phyloP scores from a whole-genome alignment of 139 green algal genomes.

The Picochlorum sp. region DNA sequence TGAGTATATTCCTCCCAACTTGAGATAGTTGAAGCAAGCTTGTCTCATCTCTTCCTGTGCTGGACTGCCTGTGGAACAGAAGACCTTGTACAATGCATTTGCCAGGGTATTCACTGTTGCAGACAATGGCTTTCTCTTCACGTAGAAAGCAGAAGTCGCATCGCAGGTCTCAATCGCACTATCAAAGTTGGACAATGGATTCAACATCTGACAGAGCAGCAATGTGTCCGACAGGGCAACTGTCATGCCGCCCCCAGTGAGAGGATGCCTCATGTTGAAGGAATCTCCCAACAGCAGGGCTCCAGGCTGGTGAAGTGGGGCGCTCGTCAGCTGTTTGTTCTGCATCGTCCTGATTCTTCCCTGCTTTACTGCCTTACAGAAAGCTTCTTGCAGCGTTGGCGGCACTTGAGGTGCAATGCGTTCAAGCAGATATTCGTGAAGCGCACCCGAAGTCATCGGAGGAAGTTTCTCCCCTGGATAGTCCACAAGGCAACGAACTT shows the following conservation, averaged over 20 bases:
- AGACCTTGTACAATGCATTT: conserved; percentile 94
- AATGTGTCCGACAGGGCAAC: conserved; percentile 88
- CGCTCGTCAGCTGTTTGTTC: conserved; percentile 55
- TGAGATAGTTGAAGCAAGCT: conserved; percentile 97
- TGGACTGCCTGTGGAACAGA: conserved; percentile 54
- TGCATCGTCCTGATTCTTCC: conserved; percentile 69
- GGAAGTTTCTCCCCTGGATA: conserved; percentile 73
- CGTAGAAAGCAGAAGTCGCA: conserved; percentile 78
- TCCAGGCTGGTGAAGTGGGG: conserved; percentile 67
- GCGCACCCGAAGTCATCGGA: conserved; percentile 34
- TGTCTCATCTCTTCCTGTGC: conserved; percentile 93
- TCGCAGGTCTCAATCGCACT: conserved; percentile 53
- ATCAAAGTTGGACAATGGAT: conserved; percentile 61
- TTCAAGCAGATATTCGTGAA: conserved; percentile 53
- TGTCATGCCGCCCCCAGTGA: conserved; percentile 81
- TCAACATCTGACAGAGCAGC: conserved; percentile 71
- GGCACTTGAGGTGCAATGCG: conserved; percentile 58
- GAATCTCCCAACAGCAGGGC: conserved; percentile 93
- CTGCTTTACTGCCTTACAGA: conserved; percentile 53
- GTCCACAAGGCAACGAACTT: conserved; percentile 90
- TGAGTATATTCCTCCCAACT: conserved; percentile 72
- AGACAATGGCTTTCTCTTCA: conserved; percentile 71
- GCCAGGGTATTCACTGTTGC: conserved; percentile 99
- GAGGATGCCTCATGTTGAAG: conserved; percentile 99
- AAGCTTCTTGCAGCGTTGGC: conserved; percentile 52